A percentile compares a stretch with the other conserved stretches of the same genome.
phyloP scores from a whole-genome alignment of 441 rosid genomes.

The Viola pubescens region DNA sequence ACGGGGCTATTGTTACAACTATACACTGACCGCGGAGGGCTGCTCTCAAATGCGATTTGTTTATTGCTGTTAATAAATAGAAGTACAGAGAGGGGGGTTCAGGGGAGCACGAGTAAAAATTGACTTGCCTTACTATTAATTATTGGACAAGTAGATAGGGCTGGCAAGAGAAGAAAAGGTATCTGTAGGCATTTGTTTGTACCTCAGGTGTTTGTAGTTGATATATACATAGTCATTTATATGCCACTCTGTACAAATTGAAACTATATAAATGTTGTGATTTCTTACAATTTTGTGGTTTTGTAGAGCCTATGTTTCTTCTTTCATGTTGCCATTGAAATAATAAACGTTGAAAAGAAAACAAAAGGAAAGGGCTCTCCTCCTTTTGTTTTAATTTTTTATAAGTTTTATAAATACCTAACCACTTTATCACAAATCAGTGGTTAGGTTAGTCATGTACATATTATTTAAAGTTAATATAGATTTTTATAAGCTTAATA shows the following conservation, averaged over 20 bases:
- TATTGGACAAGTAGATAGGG: slow-evolving; percentile 18
- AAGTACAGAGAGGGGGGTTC: slow-evolving; percentile 20
- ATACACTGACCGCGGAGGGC: slow-evolving; percentile 5
- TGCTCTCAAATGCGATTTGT: slow-evolving; percentile 6
- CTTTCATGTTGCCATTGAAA: too few relatives aligned
- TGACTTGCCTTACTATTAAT: slow-evolving; percentile 28
- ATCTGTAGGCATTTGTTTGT: slow-evolving; percentile 30
- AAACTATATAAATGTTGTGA: slow-evolving; percentile 17
- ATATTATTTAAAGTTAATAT: too few relatives aligned
- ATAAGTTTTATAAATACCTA: too few relatives aligned
- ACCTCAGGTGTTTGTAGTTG: slow-evolving; percentile 21
- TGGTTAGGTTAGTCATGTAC: too few relatives aligned
- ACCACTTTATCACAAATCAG: too few relatives aligned
- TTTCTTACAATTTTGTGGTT: slow-evolving; percentile 7
- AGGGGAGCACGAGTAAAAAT: slow-evolving; percentile 13
- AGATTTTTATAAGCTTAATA: too few relatives aligned
- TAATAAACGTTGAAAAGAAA: too few relatives aligned
- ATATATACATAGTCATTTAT: slow-evolving; percentile 31
- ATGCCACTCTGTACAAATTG: slow-evolving; percentile 28
- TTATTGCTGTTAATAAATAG: slow-evolving; percentile 27
- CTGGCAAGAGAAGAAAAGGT: slow-evolving; percentile 19
- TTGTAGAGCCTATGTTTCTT: background rate
- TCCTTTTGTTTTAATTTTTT: too few relatives aligned
- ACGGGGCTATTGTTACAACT: too few relatives aligned
- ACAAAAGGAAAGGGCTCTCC: too few relatives aligned